A percentile compares a stretch with the other conserved stretches of the same genome.
These are phyloP conservation scores for Triticum urartu DNA, from an alignment of 176 grass and related monocot genomes.

Conservation along the genomic window DNA sequence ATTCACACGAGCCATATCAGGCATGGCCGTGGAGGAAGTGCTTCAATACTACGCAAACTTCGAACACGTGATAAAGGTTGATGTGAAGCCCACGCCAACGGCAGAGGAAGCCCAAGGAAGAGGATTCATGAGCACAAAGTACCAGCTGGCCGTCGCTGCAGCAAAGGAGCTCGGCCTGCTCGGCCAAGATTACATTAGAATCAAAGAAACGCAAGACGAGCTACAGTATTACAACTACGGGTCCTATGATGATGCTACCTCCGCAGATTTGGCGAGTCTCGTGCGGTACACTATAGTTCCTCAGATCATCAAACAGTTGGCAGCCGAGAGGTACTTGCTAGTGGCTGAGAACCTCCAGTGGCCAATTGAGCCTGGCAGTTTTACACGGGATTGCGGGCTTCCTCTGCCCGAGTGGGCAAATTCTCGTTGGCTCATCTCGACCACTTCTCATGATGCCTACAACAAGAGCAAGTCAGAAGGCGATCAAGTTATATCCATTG, in stretches of 20 bases:
- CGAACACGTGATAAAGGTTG: neutral
- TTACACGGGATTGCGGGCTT: neutral
- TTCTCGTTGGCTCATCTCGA: neutral
- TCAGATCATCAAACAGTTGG: neutral
- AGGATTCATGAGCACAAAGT: neutral
- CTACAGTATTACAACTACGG: neutral
- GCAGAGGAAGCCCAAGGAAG: neutral
- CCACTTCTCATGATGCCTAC: neutral
- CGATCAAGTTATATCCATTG: no score
- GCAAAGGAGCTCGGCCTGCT: neutral
- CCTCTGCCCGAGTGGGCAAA: neutral
- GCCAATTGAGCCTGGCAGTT: accelerated
- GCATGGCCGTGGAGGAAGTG: neutral
- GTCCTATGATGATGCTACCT: accelerated
- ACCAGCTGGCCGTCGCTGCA: neutral
- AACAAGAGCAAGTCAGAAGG: neutral
- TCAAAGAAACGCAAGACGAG: neutral
- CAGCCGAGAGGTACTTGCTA: neutral
- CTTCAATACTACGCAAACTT: accelerated
- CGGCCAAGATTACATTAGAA: neutral
- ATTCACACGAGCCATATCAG: slow-evolving; percentile 1
- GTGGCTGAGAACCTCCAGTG: neutral
- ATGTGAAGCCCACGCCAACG: neutral
- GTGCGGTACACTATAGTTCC: accelerated
- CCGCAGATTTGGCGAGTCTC: accelerated